A percentile compares a stretch with the other conserved stretches of the same genome.
Evolutionary conservation across 805 yeast species (phyloP).

Genomic region (Lachancea mirantina): DNA sequence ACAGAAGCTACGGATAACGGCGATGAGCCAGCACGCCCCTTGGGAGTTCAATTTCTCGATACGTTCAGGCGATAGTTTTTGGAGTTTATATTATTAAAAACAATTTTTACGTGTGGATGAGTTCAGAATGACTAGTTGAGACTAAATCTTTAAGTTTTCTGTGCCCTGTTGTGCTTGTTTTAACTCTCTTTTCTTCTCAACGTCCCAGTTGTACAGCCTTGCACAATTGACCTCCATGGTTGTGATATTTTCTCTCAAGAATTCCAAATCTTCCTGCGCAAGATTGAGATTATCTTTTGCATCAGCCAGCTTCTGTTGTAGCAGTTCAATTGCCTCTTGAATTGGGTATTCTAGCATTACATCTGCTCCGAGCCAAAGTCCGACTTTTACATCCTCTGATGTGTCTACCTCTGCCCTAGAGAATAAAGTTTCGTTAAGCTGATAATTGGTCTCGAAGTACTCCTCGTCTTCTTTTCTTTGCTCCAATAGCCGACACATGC

Average conservation of each 20-base stretch:
- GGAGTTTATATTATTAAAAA: not conserved
- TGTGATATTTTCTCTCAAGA: slow-evolving; percentile 83
- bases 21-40: slow-evolving; percentile 55
- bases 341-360: slow-evolving; percentile 93
- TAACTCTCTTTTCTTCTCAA: slow-evolving; percentile 52
- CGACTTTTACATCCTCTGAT: slow-evolving; percentile 49
- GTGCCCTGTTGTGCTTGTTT: slow-evolving; percentile 30
- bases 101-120: too few species aligned
- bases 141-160: slow-evolving; percentile 6
- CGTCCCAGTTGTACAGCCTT: slow-evolving; percentile 83
- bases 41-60: slow-evolving; percentile 54
- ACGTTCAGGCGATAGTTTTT: slow-evolving; percentile 41
- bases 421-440: slow-evolving; percentile 85
- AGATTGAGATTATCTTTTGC: slow-evolving; percentile 51
- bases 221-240: slow-evolving; percentile 98
- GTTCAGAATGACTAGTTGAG: not conserved
- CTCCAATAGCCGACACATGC: slow-evolving; percentile 56
- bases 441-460: slow-evolving; percentile 69
- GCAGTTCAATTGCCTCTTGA: slow-evolving; percentile 73
- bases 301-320: slow-evolving; percentile 52
- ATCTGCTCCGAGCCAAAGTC: slow-evolving; percentile 96
- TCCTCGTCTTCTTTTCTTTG: slow-evolving; percentile 38
- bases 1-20: slow-evolving; percentile 34
- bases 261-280: slow-evolving; percentile 85
- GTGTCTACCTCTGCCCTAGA: slow-evolving; percentile 71